A percentile compares a stretch with the other conserved stretches of the same genome.
phyloP scores from a whole-genome alignment of 1,284 basidiomycete species.

The Apiotrichum brassicae region DNA sequence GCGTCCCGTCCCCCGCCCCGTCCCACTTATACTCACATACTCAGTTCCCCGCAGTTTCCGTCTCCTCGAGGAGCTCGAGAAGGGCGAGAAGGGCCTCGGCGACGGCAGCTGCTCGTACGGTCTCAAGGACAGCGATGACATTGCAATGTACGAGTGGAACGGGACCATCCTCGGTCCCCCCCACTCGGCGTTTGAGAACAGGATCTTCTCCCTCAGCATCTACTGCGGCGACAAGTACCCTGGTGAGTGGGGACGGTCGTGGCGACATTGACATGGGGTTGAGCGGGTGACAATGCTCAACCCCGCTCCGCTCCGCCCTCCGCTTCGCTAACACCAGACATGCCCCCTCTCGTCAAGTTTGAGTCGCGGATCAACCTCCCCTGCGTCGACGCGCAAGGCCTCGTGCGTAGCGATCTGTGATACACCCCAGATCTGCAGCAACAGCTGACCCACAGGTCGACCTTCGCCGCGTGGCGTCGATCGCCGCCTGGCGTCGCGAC shows the following conservation, averaged over 20 bases:
- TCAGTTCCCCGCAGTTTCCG: slow-evolving; percentile 94
- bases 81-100: slow-evolving; percentile 98
- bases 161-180: slow-evolving; percentile 98
- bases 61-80: slow-evolving; percentile 94
- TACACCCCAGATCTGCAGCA: too few species aligned
- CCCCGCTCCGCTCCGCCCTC: not conserved
- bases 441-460: slow-evolving; percentile 58
- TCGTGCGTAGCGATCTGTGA: slow-evolving; percentile 34
- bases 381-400: slow-evolving; percentile 73
- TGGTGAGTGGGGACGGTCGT: slow-evolving; percentile 51
- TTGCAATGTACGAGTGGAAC: slow-evolving; percentile 97
- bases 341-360: slow-evolving; percentile 54
- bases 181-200: slow-evolving; percentile 96
- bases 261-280: not conserved
- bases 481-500: slow-evolving; percentile 66
- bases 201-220: slow-evolving; percentile 94
- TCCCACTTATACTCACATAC: too few species aligned
- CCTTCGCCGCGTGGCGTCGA: slow-evolving; percentile 59
- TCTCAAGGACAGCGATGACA: slow-evolving; percentile 83
- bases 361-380: slow-evolving; percentile 90
- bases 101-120: slow-evolving; percentile 97
- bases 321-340: slow-evolving; percentile 24
- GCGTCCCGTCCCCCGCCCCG: too few species aligned
- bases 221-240: slow-evolving; percentile 78
- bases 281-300: slow-evolving; percentile 51